Conservation (phyloP, 495 filamentous ascomycete species). For the Pseudevernia furfuracea region DNA sequence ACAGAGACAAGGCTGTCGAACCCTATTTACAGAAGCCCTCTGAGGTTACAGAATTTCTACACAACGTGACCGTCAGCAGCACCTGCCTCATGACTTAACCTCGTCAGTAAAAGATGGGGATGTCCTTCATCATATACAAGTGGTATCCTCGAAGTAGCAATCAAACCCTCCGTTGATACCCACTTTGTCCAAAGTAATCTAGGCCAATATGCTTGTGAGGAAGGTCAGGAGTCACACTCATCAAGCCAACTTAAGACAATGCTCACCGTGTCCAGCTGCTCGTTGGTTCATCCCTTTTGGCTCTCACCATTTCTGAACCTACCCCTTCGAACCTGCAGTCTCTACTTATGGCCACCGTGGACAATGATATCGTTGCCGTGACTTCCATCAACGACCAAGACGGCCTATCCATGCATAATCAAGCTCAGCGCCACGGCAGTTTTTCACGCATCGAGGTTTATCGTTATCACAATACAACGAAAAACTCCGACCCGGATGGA, state of each 20-base stretch:
- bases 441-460: background rate
- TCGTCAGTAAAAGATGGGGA: background rate
- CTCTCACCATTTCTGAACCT: background rate
- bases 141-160: background rate
- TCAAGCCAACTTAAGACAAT: background rate
- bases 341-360: background rate
- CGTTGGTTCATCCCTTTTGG: background rate
- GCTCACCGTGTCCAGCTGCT: conserved; percentile 7
- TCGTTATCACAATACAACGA: background rate
- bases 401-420: background rate
- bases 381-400: background rate
- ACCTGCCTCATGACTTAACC: background rate
- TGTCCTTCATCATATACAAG: background rate
- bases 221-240: background rate
- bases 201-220: background rate
- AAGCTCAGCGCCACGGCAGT: background rate
- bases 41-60: background rate
- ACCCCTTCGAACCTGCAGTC: background rate
- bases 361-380: background rate
- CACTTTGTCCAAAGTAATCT: background rate
- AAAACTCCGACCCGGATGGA: background rate
- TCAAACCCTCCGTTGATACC: background rate
- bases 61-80: background rate
- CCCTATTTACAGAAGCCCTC: background rate
- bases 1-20: background rate